Conservation (phyloP, 139 green algal species). For the Zygnema cylindricum region DNA sequence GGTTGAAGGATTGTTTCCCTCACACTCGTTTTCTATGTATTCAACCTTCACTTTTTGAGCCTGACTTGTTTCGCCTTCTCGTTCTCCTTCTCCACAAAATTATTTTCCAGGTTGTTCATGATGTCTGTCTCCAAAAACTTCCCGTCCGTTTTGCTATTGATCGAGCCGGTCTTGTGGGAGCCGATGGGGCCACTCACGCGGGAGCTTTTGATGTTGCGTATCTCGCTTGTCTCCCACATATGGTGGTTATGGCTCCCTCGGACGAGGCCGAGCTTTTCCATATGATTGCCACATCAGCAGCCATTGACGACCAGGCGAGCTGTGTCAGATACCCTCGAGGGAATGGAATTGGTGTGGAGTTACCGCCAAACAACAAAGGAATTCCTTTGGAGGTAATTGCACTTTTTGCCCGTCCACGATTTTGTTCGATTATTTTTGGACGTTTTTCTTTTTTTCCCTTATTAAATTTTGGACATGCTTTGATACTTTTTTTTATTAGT, state of each 20-base stretch:
- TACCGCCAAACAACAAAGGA: constrained; percentile 84
- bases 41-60: too few relatives aligned
- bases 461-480: too few relatives aligned
- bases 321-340: constrained; percentile 94
- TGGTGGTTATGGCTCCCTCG: constrained; percentile 95
- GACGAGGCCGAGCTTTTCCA: constrained; percentile 78
- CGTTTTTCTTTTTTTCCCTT: too few relatives aligned
- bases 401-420: too few relatives aligned
- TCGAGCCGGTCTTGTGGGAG: constrained; percentile 93
- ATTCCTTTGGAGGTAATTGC: constrained; percentile 76
- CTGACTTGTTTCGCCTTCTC: constrained; percentile 14
- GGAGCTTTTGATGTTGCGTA: constrained; percentile 61
- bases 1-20: too few relatives aligned
- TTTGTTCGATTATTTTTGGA: too few relatives aligned
- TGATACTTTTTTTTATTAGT: too few relatives aligned
- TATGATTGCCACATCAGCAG: constrained; percentile 83
- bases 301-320: constrained; percentile 92
- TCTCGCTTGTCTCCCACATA: constrained; percentile 91
- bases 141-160: constrained; percentile 99
- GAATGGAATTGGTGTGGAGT: constrained; percentile 92
- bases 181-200: constrained; percentile 96
- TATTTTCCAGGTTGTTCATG: constrained; percentile 86
- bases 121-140: constrained; percentile 96
- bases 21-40: too few relatives aligned
- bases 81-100: too few relatives aligned